Evolutionary conservation across 805 yeast species (phyloP).

Genomic region (Huiozyma naganishii): DNA sequence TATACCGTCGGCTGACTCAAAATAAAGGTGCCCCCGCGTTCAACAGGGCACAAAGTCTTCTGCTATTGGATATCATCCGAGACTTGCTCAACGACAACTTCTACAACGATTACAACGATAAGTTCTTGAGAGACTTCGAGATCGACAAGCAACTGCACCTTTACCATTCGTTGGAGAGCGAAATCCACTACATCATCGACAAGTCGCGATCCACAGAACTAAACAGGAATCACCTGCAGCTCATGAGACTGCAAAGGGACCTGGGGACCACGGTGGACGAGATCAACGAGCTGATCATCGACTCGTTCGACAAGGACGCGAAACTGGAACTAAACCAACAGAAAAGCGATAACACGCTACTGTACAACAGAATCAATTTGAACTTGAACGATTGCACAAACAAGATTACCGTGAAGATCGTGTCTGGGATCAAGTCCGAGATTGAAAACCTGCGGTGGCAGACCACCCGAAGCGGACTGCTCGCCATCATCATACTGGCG

Average conservation of each 20-base stretch:
- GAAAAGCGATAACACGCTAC: slow-evolving; percentile 69
- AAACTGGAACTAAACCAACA: slow-evolving; percentile 81
- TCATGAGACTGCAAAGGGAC: slow-evolving; percentile 61
- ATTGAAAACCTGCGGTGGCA: slow-evolving; percentile 90
- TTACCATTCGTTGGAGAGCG: slow-evolving; percentile 88
- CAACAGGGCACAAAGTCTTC: slow-evolving; percentile 16
- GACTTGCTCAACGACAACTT: slow-evolving; percentile 29
- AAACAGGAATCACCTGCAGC: slow-evolving; percentile 52
- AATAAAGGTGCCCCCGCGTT: slow-evolving; percentile 10
- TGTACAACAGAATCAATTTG: slow-evolving; percentile 55
- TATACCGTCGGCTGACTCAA: slow-evolving; percentile 6
- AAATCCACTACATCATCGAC: slow-evolving; percentile 66
- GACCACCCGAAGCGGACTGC: slow-evolving; percentile 76
- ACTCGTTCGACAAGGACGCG: slow-evolving; percentile 58
- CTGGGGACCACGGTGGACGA: slow-evolving; percentile 68
- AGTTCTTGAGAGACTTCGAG: slow-evolving; percentile 38
- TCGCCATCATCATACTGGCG: slow-evolving; percentile 60
- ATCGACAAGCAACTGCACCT: slow-evolving; percentile 80
- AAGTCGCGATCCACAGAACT: slow-evolving; percentile 60
- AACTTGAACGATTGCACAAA: slow-evolving; percentile 75
- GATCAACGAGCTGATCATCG: slow-evolving; percentile 48
- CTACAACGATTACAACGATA: slow-evolving; percentile 32
- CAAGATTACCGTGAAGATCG: slow-evolving; percentile 71
- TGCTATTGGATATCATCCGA: not conserved
- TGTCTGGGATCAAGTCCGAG: slow-evolving; percentile 73